These are phyloP conservation scores for Piper betle DNA, from an alignment of 164 flowering plant species.

Conservation along the genomic window DNA sequence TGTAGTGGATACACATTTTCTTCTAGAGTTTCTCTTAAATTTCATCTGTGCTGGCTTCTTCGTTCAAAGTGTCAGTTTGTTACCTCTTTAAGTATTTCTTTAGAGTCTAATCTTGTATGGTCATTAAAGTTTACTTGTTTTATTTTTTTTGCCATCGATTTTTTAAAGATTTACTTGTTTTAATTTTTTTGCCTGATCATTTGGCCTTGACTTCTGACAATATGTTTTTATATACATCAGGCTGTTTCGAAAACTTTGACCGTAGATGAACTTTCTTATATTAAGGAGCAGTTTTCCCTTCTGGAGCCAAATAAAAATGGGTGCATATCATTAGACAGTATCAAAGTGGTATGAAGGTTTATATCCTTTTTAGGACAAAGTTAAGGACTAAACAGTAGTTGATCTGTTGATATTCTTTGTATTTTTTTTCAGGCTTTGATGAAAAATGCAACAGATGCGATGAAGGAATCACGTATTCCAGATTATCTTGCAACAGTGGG, in stretches of 20 bases:
- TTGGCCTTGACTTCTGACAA: not conserved
- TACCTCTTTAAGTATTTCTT: too few relatives aligned
- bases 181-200: not conserved
- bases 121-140: too few relatives aligned
- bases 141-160: too few relatives aligned
- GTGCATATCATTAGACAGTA: conserved; percentile 49
- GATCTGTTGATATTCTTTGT: conserved; percentile 1
- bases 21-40: not conserved
- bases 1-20: conserved; percentile 2
- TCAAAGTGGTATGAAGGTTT: conserved; percentile 37
- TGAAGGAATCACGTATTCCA: conserved; percentile 78
- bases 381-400: not conserved
- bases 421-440: conserved; percentile 45
- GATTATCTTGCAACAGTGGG: conserved; percentile 64
- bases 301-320: conserved; percentile 59
- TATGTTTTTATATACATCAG: conserved; percentile 24
- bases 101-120: too few relatives aligned
- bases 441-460: conserved; percentile 78
- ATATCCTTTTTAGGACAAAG: not conserved
- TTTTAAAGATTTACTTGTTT: too few relatives aligned
- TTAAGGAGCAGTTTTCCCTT: conserved; percentile 65
- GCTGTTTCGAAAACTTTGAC: conserved; percentile 73
- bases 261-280: conserved; percentile 60
- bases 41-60: not conserved
- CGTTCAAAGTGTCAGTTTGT: too few relatives aligned